Percentiles rank a stretch among this genome's conserved stretches.
Evolutionary conservation across 2,329 filamentous ascomycete genomes (phyloP).

Genomic region (Cladosporium sp.): DNA sequence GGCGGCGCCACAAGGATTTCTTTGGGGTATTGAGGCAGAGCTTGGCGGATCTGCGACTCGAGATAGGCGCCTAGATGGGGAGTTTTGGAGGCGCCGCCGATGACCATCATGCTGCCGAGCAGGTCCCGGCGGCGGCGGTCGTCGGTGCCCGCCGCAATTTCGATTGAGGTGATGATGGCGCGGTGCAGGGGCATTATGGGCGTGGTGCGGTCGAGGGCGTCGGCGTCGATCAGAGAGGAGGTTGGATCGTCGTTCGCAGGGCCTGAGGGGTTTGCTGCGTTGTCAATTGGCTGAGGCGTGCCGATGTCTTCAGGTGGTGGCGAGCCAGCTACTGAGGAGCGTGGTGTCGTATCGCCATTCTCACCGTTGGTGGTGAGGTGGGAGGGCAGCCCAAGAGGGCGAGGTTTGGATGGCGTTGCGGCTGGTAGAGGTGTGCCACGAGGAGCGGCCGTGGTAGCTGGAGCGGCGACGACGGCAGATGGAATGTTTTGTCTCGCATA

Average conservation of each 20-base stretch:
- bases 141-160: slow-evolving; percentile 69
- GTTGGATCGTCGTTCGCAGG: slow-evolving; percentile 38
- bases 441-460: slow-evolving; percentile 43
- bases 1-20: slow-evolving; percentile 63
- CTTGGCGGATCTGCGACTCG: slow-evolving; percentile 72
- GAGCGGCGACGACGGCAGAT: slow-evolving; percentile 36
- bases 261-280: slow-evolving; percentile 30
- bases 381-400: slow-evolving; percentile 60
- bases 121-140: slow-evolving; percentile 92
- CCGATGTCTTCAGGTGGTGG: slow-evolving; percentile 73
- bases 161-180: slow-evolving; percentile 84
- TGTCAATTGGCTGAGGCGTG: slow-evolving; percentile 57
- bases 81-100: slow-evolving; percentile 79
- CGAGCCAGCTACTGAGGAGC: slow-evolving; percentile 80
- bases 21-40: slow-evolving; percentile 60
- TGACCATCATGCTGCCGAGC: slow-evolving; percentile 82
- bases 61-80: slow-evolving; percentile 76
- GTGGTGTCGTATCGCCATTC: slow-evolving; percentile 70
- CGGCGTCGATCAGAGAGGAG: slow-evolving; percentile 43
- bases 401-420: slow-evolving; percentile 27
- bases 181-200: slow-evolving; percentile 80
- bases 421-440: slow-evolving; percentile 23
- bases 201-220: slow-evolving; percentile 73
- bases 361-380: slow-evolving; percentile 62
- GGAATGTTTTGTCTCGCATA: slow-evolving; percentile 43